A percentile compares a stretch with the other conserved stretches of the same genome.
phyloP scores from a whole-genome alignment of 2,329 filamentous ascomycete species.

The Fusarium vanettenii region DNA sequence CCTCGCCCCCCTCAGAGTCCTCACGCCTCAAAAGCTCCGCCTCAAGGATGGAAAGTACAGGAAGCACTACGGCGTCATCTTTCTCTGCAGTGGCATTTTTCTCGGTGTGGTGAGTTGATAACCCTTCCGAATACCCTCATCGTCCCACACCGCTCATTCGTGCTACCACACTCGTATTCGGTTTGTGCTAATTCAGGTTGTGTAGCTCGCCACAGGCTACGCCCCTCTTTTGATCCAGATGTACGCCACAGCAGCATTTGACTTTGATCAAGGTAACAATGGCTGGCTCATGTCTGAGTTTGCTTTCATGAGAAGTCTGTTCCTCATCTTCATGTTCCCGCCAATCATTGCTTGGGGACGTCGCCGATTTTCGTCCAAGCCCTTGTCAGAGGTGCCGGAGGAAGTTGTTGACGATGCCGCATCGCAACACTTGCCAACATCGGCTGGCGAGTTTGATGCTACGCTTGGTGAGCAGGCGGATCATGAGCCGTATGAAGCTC shows the following conservation, averaged over 20 bases:
- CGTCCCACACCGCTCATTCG: background rate
- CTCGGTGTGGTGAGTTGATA: conserved; percentile 65
- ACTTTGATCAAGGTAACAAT: conserved; percentile 66
- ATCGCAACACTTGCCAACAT: conserved; percentile 46
- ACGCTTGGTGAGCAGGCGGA: conserved; percentile 55
- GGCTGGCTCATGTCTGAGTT: conserved; percentile 68
- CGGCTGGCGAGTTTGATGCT: conserved; percentile 55
- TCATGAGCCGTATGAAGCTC: conserved; percentile 55
- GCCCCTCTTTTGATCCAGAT: conserved; percentile 71
- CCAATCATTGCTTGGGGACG: conserved; percentile 62
- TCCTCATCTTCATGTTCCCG: conserved; percentile 66
- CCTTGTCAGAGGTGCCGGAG: background rate
- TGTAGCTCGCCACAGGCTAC: conserved; percentile 72
- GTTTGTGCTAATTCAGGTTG: background rate
- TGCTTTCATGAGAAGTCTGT: conserved; percentile 64
- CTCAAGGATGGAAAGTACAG: conserved; percentile 61
- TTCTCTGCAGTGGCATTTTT: conserved; percentile 75
- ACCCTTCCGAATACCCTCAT: background rate
- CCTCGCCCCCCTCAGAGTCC: conserved; percentile 72
- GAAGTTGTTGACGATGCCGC: conserved; percentile 18
- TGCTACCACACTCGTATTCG: background rate
- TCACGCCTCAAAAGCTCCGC: conserved; percentile 67
- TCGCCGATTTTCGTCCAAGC: conserved; percentile 11
- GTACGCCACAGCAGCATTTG: conserved; percentile 67
- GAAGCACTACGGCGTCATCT: conserved; percentile 70